These are phyloP conservation scores for Phytophthora quininea DNA, from an alignment of 352 stramenopile species.

Conservation along the genomic window DNA sequence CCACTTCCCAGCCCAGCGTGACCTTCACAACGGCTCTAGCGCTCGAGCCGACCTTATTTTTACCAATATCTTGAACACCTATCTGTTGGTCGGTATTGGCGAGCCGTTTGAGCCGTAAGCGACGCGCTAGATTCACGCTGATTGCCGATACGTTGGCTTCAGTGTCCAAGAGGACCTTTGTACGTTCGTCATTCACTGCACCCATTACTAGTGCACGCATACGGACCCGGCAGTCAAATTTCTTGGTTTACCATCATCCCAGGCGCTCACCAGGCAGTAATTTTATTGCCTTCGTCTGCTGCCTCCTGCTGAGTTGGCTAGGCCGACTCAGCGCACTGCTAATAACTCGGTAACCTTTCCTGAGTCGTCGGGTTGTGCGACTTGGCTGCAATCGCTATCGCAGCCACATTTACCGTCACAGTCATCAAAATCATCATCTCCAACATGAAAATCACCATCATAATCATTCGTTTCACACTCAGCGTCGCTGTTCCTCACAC, in stretches of 20 bases:
- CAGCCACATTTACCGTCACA: neutral
- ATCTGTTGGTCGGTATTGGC: neutral
- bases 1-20: conserved; percentile 2
- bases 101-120: neutral
- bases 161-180: conserved; percentile 5
- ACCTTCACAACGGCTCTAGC: neutral
- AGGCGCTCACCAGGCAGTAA: neutral
- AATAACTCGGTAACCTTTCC: neutral
- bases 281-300: neutral
- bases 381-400: neutral
- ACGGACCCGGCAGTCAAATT: conserved; percentile 6
- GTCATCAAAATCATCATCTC: too few species aligned
- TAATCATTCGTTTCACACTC: neutral
- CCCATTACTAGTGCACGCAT: conserved; percentile 9
- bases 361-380: neutral
- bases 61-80: conserved; percentile 7
- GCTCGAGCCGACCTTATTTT: neutral
- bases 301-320: neutral
- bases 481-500: neutral
- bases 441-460: too few species aligned
- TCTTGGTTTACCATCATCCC: neutral
- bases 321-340: neutral
- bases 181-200: neutral
- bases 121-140: neutral
- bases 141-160: conserved; percentile 2